These are phyloP conservation scores for Physcomitrellopsis africana DNA, from an alignment of 225 moss, liverwort and hornwort genomes.

Conservation along the genomic window DNA sequence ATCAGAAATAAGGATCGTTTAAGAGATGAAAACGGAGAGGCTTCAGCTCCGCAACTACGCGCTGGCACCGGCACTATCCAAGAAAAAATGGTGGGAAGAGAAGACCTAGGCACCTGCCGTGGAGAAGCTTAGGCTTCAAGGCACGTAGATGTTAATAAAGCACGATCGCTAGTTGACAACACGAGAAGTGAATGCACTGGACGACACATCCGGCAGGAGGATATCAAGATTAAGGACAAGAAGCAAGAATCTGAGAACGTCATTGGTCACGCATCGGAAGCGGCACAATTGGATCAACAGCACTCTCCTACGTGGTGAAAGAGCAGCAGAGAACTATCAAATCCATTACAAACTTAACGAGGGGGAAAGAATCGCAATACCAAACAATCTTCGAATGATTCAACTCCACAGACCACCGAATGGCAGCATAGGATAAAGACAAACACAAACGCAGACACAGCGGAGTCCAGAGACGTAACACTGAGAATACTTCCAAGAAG, in stretches of 20 bases:
- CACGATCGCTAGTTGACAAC: not conserved
- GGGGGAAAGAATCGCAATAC: not conserved
- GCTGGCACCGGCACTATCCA: not conserved
- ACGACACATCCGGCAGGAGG: not conserved
- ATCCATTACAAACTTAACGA: constrained; percentile 1
- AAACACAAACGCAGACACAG: not conserved
- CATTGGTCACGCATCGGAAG: not conserved
- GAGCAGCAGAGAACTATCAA: not conserved
- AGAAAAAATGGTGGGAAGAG: constrained; percentile 15
- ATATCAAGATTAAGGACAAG: constrained; percentile 44
- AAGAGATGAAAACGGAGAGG: not conserved
- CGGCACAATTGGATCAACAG: constrained; percentile 3
- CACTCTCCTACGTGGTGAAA: not conserved
- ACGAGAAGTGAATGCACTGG: not conserved
- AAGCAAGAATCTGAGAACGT: constrained; percentile 35
- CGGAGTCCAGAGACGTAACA: not conserved
- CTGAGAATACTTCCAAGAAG: not conserved
- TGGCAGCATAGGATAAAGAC: not conserved
- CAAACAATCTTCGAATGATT: not conserved
- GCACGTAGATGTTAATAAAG: not conserved
- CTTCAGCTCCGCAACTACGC: not conserved
- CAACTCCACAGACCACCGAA: not conserved
- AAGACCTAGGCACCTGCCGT: constrained; percentile 9
- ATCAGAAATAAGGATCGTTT: not conserved
- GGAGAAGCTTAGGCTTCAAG: not conserved